Evolutionary conservation across 192 early-diverging fungal species (phyloP), one percentile per base, ranked within the genome.

Genomic region (Umbelopsis isabellina): DNA sequence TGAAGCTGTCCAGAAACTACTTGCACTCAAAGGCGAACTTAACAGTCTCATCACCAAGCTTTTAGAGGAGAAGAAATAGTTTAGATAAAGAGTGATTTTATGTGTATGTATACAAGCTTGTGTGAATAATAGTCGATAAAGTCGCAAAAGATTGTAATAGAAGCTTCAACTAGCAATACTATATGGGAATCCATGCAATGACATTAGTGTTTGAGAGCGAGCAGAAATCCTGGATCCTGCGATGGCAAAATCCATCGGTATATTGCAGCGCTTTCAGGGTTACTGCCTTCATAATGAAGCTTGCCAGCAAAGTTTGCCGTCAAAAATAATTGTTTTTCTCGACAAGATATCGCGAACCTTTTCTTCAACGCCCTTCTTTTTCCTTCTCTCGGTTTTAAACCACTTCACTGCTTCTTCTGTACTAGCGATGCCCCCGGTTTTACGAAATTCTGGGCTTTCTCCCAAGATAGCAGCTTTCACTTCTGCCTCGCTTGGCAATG

Each of bases 351-450:
- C 88, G 37, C 74, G 27, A 16, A 92, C 84, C 71, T 92, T 92
- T 69, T 89, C 82, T 13, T 67, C 69, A 8, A 90, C 85, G 47
- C 92, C 92, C 44, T 89, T 84, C 82, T 93, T 93, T 22, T 75
- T 66, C 23, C 58, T 78, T 46, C 75, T 79, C 72, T 86, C 79
- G 67, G 80, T 82, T 25, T 82, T 80, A 75, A 89, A 92, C 72
- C 86, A 92, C 35, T 80, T 73, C 0, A 88, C 53, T 11, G 91
- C 78, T 33, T 91, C 89, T 4, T 77, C 69, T 6, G 75, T 51
- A 7, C 80, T 84, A 73, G 87, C 53, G 22, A 78, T 46, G 45
- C 76, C 49, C 30, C 80, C 81, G 27, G 86, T 74, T 18, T 75
- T 75, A 65, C 88, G 87, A 45, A 82, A 85, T 69, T 90, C 89